Base-by-base conservation (phyloP, 2,329 filamentous ascomycete species). In the Penicillium sp. region DNA sequence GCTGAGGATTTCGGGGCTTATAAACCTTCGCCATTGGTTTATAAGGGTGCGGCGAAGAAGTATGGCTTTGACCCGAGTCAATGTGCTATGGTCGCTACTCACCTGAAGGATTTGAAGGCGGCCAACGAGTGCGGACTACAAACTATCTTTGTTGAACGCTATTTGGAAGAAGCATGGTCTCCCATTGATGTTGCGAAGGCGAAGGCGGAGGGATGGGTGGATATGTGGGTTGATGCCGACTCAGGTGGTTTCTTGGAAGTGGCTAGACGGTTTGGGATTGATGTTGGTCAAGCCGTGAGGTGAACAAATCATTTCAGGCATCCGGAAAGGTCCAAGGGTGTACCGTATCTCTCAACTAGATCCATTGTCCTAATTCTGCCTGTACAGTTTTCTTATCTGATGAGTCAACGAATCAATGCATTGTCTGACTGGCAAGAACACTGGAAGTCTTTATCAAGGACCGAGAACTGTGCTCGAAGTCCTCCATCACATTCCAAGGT, bases 11-110 rank as follows among this genome's bases (percentile, higher is more conserved):
- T 92, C 67, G 75, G 79, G 42, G 84, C 83, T 0, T 94, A 93
- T 71, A 94, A 94, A 76, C 89, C 89, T 1, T 80, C 83, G 56
- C 81, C 83, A 7, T 76, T 71, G 48, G 85, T 87, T 2, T 94
- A 94, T 66, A 77, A 82, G 1, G 89, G 89, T 4, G 89, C 87
- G 0, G 88, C 79, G 2, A 71, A 77, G 53, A 78, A 76, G 59
- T 72, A 92, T 48, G 83, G 81, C 0, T 57, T 86, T 40, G 62
- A 80, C 56, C 81, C 86, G 0, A 68, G 69, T 2, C 79, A 92
- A 65, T 87, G 90, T 53, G 88, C 84, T 18, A 85, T 94, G 83
- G 88, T 94, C 18, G 90, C 90, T 14, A 86, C 89, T 36, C 89
- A 93, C 73, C 73, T 93, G 54, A 70, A 66, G 5, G 90, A 93